These are phyloP conservation scores for Amanita polypyramis DNA, from an alignment of 768 basidiomycete species.

Conservation along the genomic window DNA sequence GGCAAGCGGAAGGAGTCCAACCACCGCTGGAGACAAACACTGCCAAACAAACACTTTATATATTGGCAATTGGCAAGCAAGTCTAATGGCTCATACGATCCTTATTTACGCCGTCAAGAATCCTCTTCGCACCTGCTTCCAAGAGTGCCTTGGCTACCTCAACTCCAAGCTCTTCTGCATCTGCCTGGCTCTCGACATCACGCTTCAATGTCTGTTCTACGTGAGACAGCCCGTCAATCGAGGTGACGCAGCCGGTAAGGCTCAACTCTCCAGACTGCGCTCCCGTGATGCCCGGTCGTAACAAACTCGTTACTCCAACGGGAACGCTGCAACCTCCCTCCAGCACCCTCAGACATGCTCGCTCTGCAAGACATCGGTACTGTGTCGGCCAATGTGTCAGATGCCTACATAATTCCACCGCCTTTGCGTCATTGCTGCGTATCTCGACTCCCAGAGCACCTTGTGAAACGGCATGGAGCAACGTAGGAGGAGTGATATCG, in stretches of 20 bases:
- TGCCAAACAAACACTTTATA: no score
- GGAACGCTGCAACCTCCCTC: constrained; percentile 98
- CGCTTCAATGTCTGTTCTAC: constrained; percentile 54
- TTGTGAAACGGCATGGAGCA: constrained; percentile 89
- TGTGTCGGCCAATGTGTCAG: constrained; percentile 72
- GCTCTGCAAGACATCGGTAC: constrained; percentile 74
- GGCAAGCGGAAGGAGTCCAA: no score
- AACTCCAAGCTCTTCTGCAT: constrained; percentile 62
- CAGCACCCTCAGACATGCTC: constrained; percentile 77
- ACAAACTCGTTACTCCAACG: constrained; percentile 64
- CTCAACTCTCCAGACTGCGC: constrained; percentile 32
- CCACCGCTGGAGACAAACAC: no score
- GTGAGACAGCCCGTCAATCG: constrained; percentile 62
- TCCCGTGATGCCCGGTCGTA: constrained; percentile 22
- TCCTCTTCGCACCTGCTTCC: constrained; percentile 60
- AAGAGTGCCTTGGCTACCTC: constrained; percentile 56
- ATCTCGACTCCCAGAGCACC: constrained; percentile 88
- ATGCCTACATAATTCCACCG: constrained; percentile 50
- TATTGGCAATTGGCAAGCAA: no score
- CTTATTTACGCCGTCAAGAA: constrained; percentile 75
- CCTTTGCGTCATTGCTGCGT: constrained; percentile 49
- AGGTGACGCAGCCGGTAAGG: constrained; percentile 78
- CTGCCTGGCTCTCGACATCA: constrained; percentile 37
- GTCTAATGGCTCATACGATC: constrained; percentile 36
- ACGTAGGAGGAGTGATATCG: constrained; percentile 61